These are phyloP conservation scores for Amanita pseudoporphyria DNA, from an alignment of 768 basidiomycete species.

Conservation along the genomic window DNA sequence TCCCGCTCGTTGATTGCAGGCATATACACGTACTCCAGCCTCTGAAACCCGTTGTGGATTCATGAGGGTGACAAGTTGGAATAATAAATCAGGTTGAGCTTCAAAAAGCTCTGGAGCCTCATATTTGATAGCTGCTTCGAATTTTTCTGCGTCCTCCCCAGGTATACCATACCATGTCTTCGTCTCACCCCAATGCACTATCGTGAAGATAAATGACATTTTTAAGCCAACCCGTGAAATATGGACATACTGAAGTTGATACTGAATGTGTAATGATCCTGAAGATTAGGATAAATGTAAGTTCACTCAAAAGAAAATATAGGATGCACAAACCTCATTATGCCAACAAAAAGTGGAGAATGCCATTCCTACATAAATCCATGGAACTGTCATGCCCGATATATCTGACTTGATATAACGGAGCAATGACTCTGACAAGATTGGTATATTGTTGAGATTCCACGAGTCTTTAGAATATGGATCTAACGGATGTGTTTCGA, in stretches of 20 bases:
- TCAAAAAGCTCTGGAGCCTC: slow-evolving; percentile 98
- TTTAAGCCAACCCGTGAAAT: slow-evolving; percentile 10
- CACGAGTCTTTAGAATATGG: slow-evolving; percentile 86
- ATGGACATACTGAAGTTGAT: slow-evolving; percentile 76
- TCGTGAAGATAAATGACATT: slow-evolving; percentile 10
- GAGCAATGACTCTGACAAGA: slow-evolving; percentile 83
- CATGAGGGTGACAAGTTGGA: slow-evolving; percentile 97
- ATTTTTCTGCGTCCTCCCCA: slow-evolving; percentile 89
- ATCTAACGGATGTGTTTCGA: slow-evolving; percentile 88
- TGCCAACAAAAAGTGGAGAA: slow-evolving; percentile 99
- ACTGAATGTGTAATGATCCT: slow-evolving; percentile 98
- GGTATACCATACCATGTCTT: slow-evolving; percentile 99
- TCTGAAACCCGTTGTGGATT: slow-evolving; percentile 81
- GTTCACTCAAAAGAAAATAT: background rate
- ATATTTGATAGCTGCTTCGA: slow-evolving; percentile 88
- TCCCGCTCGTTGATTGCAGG: slow-evolving; percentile 93
- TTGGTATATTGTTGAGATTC: slow-evolving; percentile 98
- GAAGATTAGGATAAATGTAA: background rate
- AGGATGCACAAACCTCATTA: slow-evolving; percentile 61
- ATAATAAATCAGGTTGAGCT: slow-evolving; percentile 93
- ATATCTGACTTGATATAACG: slow-evolving; percentile 98
- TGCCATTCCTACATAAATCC: slow-evolving; percentile 99
- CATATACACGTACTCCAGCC: slow-evolving; percentile 86
- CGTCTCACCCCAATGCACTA: slow-evolving; percentile 99
- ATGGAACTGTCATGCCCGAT: slow-evolving; percentile 98